Evolutionary conservation across 495 filamentous ascomycete species (phyloP).

Genomic region (Daldinia caldariorum): DNA sequence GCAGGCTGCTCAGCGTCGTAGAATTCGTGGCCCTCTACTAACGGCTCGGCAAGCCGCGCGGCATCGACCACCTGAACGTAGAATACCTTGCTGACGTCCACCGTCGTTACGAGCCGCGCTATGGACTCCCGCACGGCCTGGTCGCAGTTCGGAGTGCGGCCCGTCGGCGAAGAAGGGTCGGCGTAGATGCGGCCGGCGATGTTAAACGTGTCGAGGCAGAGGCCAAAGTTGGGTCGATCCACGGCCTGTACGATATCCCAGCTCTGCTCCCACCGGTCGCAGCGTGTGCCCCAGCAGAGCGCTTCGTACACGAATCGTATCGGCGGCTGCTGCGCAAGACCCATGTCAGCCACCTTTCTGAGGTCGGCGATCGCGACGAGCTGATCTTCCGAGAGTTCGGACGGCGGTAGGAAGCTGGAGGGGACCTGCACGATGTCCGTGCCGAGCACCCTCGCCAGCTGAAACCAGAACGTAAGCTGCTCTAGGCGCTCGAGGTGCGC

Average conservation of each 20-base stretch:
- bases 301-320: conserved; percentile 82
- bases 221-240: conserved; percentile 76
- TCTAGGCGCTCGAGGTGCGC: conserved; percentile 67
- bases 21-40: conserved; percentile 71
- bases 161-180: conserved; percentile 66
- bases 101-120: conserved; percentile 60
- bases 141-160: conserved; percentile 67
- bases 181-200: conserved; percentile 79
- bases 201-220: conserved; percentile 85
- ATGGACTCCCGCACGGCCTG: conserved; percentile 67
- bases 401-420: conserved; percentile 70
- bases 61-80: conserved; percentile 85
- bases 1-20: conserved; percentile 69
- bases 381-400: conserved; percentile 66
- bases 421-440: conserved; percentile 81
- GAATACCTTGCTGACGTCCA: conserved; percentile 77
- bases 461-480: conserved; percentile 75
- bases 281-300: conserved; percentile 77
- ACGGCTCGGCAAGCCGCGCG: conserved; percentile 67
- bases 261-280: conserved; percentile 75
- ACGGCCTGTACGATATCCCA: conserved; percentile 75
- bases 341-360: conserved; percentile 71
- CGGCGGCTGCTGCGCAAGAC: conserved; percentile 59
- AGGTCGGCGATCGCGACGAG: conserved; percentile 72
- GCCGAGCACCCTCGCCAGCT: conserved; percentile 67